Percentiles rank a stretch among this genome's conserved stretches.
These are phyloP conservation scores for Brassica napus DNA, from an alignment of 345 rosid genomes.

Conservation along the genomic window DNA sequence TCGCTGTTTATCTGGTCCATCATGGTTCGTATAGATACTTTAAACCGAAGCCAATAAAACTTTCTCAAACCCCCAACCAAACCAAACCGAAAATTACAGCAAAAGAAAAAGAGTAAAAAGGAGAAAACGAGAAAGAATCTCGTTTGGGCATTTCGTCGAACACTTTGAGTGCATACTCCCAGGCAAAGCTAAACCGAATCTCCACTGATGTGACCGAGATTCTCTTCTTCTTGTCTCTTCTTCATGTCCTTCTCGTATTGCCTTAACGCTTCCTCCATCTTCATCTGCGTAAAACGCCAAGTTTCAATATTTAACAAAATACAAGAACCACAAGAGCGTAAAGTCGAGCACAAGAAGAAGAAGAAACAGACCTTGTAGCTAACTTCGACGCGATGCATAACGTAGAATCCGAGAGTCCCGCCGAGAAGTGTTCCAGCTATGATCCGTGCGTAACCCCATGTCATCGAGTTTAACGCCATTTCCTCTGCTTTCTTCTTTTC, in stretches of 20 bases:
- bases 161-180: conserved; percentile 27
- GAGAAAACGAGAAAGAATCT: conserved; percentile 1
- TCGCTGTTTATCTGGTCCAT: background rate
- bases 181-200: conserved; percentile 7
- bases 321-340: background rate
- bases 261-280: conserved; percentile 72
- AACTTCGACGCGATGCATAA: conserved; percentile 78
- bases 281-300: conserved; percentile 51
- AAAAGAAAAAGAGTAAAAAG: background rate
- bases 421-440: conserved; percentile 77
- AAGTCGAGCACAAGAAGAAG: background rate
- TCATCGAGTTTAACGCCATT: conserved; percentile 55
- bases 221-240: conserved; percentile 45
- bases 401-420: conserved; percentile 80
- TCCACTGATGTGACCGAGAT: conserved; percentile 22
- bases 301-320: background rate
- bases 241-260: conserved; percentile 62
- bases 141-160: conserved; percentile 34
- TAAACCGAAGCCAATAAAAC: background rate
- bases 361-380: conserved; percentile 58
- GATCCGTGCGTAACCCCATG: conserved; percentile 76
- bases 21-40: background rate
- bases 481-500: background rate
- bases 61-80: background rate
- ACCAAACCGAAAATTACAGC: background rate